These are phyloP conservation scores for Blastobotrys apis DNA, from an alignment of 1,139 yeast genomes.

Conservation along the genomic window DNA sequence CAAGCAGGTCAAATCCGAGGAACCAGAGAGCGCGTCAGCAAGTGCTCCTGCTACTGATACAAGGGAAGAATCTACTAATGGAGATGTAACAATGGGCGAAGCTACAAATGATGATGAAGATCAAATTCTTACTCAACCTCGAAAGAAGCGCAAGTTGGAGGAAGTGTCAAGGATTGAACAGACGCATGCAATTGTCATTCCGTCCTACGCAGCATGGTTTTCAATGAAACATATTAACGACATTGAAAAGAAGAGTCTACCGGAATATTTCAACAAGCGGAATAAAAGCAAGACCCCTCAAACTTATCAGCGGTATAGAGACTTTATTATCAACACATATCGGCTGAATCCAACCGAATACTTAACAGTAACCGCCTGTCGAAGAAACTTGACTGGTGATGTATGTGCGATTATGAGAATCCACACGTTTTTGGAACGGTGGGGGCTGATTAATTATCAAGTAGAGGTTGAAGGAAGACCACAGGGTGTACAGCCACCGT, in stretches of 20 bases:
- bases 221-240: conserved; percentile 63
- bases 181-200: conserved; percentile 85
- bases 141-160: conserved; percentile 11
- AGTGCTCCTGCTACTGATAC: background rate
- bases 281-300: conserved; percentile 84
- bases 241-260: conserved; percentile 68
- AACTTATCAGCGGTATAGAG: conserved; percentile 81
- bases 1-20: background rate
- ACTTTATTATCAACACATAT: conserved; percentile 90
- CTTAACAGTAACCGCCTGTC: conserved; percentile 86
- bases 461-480: conserved; percentile 76
- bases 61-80: background rate
- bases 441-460: conserved; percentile 97
- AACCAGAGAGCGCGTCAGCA: background rate
- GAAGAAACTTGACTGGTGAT: conserved; percentile 94
- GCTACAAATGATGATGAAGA: conserved; percentile 1
- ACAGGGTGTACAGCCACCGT: conserved; percentile 65
- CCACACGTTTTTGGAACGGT: conserved; percentile 82
- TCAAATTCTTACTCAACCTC: conserved; percentile 6
- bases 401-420: conserved; percentile 90
- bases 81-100: background rate
- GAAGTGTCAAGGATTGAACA: conserved; percentile 41
- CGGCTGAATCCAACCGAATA: conserved; percentile 91
- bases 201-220: conserved; percentile 93
- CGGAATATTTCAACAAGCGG: conserved; percentile 79